A percentile compares a stretch with the other conserved stretches of the same genome.
Conservation (phyloP, 2,329 filamentous ascomycete species). For the Arthrinium puccinioides region DNA sequence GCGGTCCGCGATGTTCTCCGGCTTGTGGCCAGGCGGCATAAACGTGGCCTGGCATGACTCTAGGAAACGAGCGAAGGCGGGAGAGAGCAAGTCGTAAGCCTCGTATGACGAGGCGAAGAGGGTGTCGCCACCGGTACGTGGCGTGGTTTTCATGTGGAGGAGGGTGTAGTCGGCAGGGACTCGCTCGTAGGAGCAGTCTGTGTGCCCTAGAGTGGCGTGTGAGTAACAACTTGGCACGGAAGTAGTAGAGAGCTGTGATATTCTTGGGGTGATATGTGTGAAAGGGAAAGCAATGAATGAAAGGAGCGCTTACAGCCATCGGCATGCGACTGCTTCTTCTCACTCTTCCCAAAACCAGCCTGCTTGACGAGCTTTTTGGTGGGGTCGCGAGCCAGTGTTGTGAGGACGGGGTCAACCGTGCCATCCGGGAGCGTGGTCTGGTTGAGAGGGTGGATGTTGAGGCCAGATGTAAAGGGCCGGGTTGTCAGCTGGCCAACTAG, state of each 20-base stretch:
- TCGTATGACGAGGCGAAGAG: slow-evolving; percentile 59
- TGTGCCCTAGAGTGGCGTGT: slow-evolving; percentile 41
- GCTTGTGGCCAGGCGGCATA: slow-evolving; percentile 25
- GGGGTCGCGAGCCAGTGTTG: slow-evolving; percentile 53
- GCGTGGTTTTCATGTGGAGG: slow-evolving; percentile 49
- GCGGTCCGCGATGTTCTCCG: slow-evolving; percentile 20
- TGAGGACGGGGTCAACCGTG: slow-evolving; percentile 45
- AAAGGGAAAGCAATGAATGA: too few species aligned
- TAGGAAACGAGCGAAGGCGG: slow-evolving; percentile 42
- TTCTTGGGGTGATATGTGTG: too few species aligned
- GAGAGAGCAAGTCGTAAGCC: slow-evolving; percentile 47
- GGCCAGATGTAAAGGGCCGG: slow-evolving; percentile 46
- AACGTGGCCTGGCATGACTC: slow-evolving; percentile 44
- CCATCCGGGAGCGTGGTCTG: slow-evolving; percentile 47
- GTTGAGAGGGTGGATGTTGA: slow-evolving; percentile 52
- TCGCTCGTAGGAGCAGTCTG: slow-evolving; percentile 53
- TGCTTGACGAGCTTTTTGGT: too few species aligned
- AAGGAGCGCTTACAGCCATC: too few species aligned
- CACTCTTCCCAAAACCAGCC: too few species aligned
- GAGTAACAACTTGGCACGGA: slow-evolving; percentile 19
- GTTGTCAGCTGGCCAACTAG: slow-evolving; percentile 54
- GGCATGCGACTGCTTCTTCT: too few species aligned
- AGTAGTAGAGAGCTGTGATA: slow-evolving; percentile 36
- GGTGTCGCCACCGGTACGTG: slow-evolving; percentile 49
- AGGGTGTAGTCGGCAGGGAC: slow-evolving; percentile 54